Evolutionary conservation across 352 stramenopile species (phyloP).

Genomic region (Globisporangium camurandrum): DNA sequence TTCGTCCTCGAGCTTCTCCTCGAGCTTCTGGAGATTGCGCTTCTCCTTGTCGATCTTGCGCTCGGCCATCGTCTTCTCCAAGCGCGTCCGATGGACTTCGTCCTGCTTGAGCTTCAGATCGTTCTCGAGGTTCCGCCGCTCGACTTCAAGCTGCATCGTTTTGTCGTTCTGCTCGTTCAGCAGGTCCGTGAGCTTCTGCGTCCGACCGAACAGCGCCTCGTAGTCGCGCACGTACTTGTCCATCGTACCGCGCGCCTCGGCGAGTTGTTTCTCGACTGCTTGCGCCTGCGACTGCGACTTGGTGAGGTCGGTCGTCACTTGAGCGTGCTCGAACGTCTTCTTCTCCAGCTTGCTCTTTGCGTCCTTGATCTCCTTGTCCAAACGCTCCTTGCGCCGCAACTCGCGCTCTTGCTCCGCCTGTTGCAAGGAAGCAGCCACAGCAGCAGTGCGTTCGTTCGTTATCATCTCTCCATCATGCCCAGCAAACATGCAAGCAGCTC

Average conservation of each 20-base stretch:
- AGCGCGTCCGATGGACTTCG: constrained; percentile 74
- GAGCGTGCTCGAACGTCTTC: constrained; percentile 56
- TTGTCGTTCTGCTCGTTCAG: constrained; percentile 90
- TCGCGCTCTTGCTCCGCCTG: constrained; percentile 84
- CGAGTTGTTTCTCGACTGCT: constrained; percentile 85
- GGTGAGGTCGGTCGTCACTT: constrained; percentile 39
- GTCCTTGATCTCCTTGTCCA: constrained; percentile 92
- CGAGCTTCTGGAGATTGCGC: constrained; percentile 80
- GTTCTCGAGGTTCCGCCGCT: constrained; percentile 72
- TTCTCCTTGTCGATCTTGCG: constrained; percentile 87
- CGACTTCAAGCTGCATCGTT: constrained; percentile 75
- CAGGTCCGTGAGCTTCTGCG: constrained; percentile 89
- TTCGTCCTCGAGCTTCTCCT: constrained; percentile 89
- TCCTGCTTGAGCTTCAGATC: constrained; percentile 82
- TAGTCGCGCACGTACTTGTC: constrained; percentile 92
- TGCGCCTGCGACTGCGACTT: constrained; percentile 63
- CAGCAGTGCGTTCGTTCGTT: too few relatives aligned
- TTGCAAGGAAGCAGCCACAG: constrained; percentile 12
- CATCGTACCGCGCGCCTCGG: constrained; percentile 77
- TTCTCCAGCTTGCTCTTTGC: constrained; percentile 85
- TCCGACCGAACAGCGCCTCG: constrained; percentile 85
- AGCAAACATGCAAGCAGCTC: too few relatives aligned
- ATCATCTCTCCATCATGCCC: too few relatives aligned
- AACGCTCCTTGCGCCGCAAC: constrained; percentile 79
- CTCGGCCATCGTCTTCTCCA: constrained; percentile 88